phyloP scores from a whole-genome alignment of 106 monocot genomes.

The Posidonia australis region DNA sequence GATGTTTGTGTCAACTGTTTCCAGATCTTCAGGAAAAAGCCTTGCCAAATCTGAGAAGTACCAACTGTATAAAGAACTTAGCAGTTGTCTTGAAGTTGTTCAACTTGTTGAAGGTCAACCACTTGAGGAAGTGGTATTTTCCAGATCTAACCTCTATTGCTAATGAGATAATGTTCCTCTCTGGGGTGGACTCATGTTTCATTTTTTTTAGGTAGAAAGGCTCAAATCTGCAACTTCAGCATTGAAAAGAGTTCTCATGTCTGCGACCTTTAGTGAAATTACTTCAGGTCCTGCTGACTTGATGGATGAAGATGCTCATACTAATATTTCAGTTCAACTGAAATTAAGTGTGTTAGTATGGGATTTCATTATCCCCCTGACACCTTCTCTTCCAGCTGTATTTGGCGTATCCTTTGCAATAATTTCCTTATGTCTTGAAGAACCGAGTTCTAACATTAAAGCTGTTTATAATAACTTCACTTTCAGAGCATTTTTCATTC shows the following conservation, averaged over 20 bases:
- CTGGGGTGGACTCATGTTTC: background rate
- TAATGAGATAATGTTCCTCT: background rate
- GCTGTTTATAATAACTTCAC: background rate
- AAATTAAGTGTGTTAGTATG: conserved; percentile 81
- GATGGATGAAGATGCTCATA: conserved; percentile 86
- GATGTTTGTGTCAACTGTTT: background rate
- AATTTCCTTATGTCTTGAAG: conserved; percentile 3
- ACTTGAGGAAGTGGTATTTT: conserved; percentile 58
- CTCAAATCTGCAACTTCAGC: conserved; percentile 42
- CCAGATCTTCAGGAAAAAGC: conserved; percentile 35
- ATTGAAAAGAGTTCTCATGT: conserved; percentile 54
- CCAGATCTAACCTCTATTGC: background rate
- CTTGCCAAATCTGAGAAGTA: conserved; percentile 46
- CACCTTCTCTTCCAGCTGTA: conserved; percentile 95
- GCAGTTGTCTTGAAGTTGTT: conserved; percentile 58
- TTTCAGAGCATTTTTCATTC: no score
- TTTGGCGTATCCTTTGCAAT: conserved; percentile 86
- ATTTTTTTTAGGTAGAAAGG: conserved; percentile 50
- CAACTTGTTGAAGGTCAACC: conserved; percentile 51
- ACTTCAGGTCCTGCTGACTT: conserved; percentile 42
- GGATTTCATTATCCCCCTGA: conserved; percentile 88
- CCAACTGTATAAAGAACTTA: conserved; percentile 55
- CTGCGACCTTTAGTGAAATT: conserved; percentile 50
- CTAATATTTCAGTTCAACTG: conserved; percentile 45
- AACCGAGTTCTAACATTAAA: background rate